Evolutionary conservation across 2,329 filamentous ascomycete genomes (phyloP).

Genomic region (Xylariaceae sp.): DNA sequence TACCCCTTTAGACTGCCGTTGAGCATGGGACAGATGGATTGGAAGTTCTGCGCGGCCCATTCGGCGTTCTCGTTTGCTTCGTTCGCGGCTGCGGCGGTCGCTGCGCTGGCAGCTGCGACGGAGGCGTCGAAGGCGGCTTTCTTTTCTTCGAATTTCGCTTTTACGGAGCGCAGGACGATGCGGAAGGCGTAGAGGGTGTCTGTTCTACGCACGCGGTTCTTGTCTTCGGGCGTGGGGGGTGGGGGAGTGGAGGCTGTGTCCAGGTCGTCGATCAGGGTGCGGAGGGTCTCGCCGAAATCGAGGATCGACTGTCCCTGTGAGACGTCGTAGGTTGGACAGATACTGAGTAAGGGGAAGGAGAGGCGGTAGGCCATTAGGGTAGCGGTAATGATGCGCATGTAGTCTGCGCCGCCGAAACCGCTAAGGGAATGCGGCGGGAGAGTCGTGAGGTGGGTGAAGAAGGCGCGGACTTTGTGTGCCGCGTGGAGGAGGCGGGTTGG

Average conservation of each 20-base stretch:
- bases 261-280: neutral
- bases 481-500: conserved; percentile 20
- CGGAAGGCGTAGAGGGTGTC: conserved; percentile 43
- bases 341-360: conserved; percentile 41
- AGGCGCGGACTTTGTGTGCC: conserved; percentile 25
- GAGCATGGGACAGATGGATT: conserved; percentile 44
- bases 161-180: conserved; percentile 43
- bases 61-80: conserved; percentile 4
- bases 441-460: conserved; percentile 32
- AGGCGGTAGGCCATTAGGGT: conserved; percentile 43
- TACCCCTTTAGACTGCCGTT: conserved; percentile 46
- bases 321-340: conserved; percentile 34
- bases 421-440: conserved; percentile 29
- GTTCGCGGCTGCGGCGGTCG: neutral
- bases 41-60: conserved; percentile 10
- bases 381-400: conserved; percentile 38
- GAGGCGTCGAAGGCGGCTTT: conserved; percentile 32
- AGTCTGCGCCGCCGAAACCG: conserved; percentile 40
- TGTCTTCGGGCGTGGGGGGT: no score
- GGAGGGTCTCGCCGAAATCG: conserved; percentile 30
- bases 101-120: conserved; percentile 5
- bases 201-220: conserved; percentile 22
- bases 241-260: no score
- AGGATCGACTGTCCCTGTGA: conserved; percentile 36
- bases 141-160: conserved; percentile 41